Conservation (phyloP, 768 basidiomycete genomes). For the Crepidotus variabilis region DNA sequence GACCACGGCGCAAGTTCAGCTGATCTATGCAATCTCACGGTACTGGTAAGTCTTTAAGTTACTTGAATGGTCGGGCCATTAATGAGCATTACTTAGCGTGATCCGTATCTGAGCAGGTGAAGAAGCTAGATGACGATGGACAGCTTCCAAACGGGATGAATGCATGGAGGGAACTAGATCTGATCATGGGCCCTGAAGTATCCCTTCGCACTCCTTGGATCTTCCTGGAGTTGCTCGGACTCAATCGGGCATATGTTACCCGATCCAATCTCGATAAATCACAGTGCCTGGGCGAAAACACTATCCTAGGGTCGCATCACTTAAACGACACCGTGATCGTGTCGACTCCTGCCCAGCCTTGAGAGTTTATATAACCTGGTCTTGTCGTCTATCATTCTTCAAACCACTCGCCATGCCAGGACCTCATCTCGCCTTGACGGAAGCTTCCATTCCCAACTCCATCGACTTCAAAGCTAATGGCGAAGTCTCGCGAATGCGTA, state of each 20-base stretch:
- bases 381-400: constrained; percentile 15
- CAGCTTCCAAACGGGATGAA: neutral
- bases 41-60: neutral
- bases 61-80: neutral
- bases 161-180: neutral
- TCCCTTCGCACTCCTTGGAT: neutral
- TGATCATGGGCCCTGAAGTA: neutral
- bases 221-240: neutral
- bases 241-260: neutral
- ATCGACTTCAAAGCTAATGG: constrained; percentile 39
- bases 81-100: neutral
- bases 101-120: neutral
- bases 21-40: neutral
- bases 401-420: constrained; percentile 21
- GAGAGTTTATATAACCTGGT: constrained; percentile 32
- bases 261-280: neutral
- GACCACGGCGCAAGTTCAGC: neutral
- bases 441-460: constrained; percentile 23
- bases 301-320: neutral
- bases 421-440: constrained; percentile 21
- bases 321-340: neutral
- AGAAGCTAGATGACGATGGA: neutral
- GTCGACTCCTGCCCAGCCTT: constrained; percentile 2
- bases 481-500: constrained; percentile 39
- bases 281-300: neutral